phyloP scores from a whole-genome alignment of 805 yeast species.

The Metschnikowia henanensis region DNA sequence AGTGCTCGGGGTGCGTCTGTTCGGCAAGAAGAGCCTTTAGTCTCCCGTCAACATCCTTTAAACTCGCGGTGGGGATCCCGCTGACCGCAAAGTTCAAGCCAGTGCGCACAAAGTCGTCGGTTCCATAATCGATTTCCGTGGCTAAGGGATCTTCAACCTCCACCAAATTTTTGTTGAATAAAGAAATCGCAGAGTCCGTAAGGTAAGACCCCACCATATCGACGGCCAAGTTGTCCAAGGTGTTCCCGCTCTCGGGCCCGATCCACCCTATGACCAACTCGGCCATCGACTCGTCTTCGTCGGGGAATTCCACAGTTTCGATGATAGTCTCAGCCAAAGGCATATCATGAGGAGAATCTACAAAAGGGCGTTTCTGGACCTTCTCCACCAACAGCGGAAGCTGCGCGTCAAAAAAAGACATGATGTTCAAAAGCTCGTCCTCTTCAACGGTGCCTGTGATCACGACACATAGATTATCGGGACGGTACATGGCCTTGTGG shows the following conservation, averaged over 20 bases:
- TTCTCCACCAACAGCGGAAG: constrained; percentile 44
- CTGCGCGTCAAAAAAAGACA: constrained; percentile 60
- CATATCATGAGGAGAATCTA: constrained; percentile 58
- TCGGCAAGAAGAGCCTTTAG: constrained; percentile 50
- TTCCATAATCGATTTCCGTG: constrained; percentile 62
- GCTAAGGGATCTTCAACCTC: constrained; percentile 85
- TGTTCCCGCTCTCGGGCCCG: constrained; percentile 65
- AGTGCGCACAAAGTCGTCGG: constrained; percentile 70
- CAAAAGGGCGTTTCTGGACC: constrained; percentile 64
- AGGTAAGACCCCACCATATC: constrained; percentile 72
- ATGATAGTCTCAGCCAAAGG: constrained; percentile 40
- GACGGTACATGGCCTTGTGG: constrained; percentile 70
- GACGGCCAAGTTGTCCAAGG: constrained; percentile 61
- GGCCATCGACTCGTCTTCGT: constrained; percentile 82
- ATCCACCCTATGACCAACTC: constrained; percentile 75
- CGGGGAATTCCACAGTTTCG: constrained; percentile 76
- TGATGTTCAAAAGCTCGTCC: constrained; percentile 58
- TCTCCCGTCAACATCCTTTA: constrained; percentile 53
- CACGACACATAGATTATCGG: constrained; percentile 81
- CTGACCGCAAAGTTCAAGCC: constrained; percentile 56
- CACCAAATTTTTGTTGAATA: constrained; percentile 67
- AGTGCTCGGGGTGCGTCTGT: constrained; percentile 48
- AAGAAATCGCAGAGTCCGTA: constrained; percentile 74
- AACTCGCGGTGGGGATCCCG: constrained; percentile 74
- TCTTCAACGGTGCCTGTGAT: constrained; percentile 87